Evolutionary conservation across 148 eudicot species (phyloP).

Genomic region (Fagopyrum tataricum): DNA sequence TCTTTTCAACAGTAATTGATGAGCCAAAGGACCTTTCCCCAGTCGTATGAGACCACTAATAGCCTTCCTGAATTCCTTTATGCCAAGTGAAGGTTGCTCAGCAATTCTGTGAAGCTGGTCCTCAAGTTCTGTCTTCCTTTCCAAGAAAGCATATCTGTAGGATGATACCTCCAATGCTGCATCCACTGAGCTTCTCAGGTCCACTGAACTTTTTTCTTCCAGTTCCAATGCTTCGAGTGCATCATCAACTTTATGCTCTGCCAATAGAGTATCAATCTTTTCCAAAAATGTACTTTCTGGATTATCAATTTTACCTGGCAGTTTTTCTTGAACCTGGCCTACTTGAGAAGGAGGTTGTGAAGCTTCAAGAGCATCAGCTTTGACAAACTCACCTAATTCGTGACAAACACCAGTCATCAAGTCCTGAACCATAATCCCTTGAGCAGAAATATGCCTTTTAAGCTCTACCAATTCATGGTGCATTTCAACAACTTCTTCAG

Average conservation of each 20-base stretch:
- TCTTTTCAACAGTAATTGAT: conserved; percentile 72
- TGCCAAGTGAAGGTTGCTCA: conserved; percentile 53
- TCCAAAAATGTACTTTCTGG: conserved; percentile 47
- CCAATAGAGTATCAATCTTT: conserved; percentile 62
- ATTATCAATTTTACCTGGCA: conserved; percentile 33
- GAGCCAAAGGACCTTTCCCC: conserved; percentile 80
- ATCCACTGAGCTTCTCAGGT: conserved; percentile 52
- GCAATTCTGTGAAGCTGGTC: conserved; percentile 55
- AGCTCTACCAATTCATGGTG: conserved; percentile 82
- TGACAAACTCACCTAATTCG: conserved; percentile 58
- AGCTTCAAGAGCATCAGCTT: conserved; percentile 42
- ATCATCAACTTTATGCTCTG: conserved; percentile 73
- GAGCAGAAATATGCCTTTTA: conserved; percentile 77
- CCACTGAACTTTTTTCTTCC: conserved; percentile 58
- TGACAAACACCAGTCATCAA: conserved; percentile 61
- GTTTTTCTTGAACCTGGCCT: conserved; percentile 30
- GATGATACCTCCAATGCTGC: conserved; percentile 39
- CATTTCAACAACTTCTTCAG: conserved; percentile 94
- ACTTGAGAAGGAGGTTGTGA: conserved; percentile 31
- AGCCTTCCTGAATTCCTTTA: conserved; percentile 56
- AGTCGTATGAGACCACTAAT: conserved; percentile 56
- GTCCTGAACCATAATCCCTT: conserved; percentile 83
- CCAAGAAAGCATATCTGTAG: conserved; percentile 50
- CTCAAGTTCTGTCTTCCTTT: conserved; percentile 65
- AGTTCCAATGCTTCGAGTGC: conserved; percentile 66